These are phyloP conservation scores for Abrus precatorius DNA, from an alignment of 306 rosid species.

Conservation along the genomic window DNA sequence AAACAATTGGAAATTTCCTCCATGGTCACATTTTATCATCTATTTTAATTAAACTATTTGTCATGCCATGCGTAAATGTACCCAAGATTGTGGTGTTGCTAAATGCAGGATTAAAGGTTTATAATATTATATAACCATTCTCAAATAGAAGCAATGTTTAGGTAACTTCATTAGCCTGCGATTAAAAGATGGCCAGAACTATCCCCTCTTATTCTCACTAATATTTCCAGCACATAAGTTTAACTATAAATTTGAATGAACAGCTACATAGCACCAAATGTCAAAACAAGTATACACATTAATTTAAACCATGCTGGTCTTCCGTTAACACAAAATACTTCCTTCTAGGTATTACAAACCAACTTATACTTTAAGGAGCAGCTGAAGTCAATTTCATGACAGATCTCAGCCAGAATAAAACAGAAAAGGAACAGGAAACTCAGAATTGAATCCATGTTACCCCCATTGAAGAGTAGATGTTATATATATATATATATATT, in stretches of 20 bases:
- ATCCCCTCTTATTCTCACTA: too few species aligned
- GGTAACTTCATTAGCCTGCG: too few species aligned
- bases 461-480: neutral
- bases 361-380: neutral
- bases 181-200: too few species aligned
- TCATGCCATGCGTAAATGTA: neutral
- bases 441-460: conserved; percentile 1
- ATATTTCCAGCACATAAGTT: too few species aligned
- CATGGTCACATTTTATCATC: conserved; percentile 10
- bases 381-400: neutral
- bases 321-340: too few species aligned
- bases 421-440: neutral
- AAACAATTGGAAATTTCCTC: conserved; percentile 27
- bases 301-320: neutral
- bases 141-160: too few species aligned
- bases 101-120: neutral
- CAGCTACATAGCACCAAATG: neutral
- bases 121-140: neutral
- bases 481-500: neutral
- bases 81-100: neutral
- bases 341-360: too few species aligned
- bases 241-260: neutral
- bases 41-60: conserved; percentile 5
- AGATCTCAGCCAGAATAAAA: neutral
- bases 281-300: neutral